Evolutionary conservation across 2,329 filamentous ascomycete species (phyloP).

Genomic region (Fusarium subglutinans): DNA sequence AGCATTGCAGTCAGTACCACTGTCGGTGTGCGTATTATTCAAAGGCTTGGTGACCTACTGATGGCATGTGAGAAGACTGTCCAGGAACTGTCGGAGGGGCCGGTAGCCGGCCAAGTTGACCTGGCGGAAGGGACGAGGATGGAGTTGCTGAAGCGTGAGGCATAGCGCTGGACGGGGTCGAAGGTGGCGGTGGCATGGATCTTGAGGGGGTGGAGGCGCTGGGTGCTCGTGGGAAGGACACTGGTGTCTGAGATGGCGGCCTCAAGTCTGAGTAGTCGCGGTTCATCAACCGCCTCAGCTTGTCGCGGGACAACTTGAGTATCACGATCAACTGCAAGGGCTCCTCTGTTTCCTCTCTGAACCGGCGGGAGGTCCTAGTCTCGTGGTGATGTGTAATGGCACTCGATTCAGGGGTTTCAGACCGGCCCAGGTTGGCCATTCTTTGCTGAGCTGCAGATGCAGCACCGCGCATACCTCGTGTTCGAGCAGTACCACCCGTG

Average conservation of each 20-base stretch:
- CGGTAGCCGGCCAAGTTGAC: constrained; percentile 73
- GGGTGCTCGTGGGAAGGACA: constrained; percentile 45
- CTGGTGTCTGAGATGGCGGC: constrained; percentile 49
- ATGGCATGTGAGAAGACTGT: constrained; percentile 60
- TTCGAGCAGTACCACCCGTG: constrained; percentile 80
- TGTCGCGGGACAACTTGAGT: constrained; percentile 77
- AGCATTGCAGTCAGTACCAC: constrained; percentile 29
- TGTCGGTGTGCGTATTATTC: constrained; percentile 1
- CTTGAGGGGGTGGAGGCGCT: constrained; percentile 45
- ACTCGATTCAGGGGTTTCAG: constrained; percentile 85
- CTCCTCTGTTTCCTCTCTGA: constrained; percentile 83
- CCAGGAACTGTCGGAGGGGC: constrained; percentile 70
- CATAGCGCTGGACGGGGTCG: constrained; percentile 50
- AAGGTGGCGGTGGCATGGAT: constrained; percentile 51
- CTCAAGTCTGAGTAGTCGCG: constrained; percentile 58
- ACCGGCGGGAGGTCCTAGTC: constrained; percentile 71
- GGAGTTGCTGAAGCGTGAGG: constrained; percentile 48
- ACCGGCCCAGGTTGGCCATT: constrained; percentile 83
- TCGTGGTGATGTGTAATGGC: constrained; percentile 72
- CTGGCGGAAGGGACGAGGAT: constrained; percentile 56
- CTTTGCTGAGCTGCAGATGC: constrained; percentile 87
- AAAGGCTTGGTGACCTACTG: constrained; percentile 62
- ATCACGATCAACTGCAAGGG: constrained; percentile 76
- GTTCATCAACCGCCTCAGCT: constrained; percentile 71
- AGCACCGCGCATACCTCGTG: constrained; percentile 87